These are phyloP conservation scores for Tuber microsphaerosporum DNA, from an alignment of 495 filamentous ascomycete species.

Conservation along the genomic window DNA sequence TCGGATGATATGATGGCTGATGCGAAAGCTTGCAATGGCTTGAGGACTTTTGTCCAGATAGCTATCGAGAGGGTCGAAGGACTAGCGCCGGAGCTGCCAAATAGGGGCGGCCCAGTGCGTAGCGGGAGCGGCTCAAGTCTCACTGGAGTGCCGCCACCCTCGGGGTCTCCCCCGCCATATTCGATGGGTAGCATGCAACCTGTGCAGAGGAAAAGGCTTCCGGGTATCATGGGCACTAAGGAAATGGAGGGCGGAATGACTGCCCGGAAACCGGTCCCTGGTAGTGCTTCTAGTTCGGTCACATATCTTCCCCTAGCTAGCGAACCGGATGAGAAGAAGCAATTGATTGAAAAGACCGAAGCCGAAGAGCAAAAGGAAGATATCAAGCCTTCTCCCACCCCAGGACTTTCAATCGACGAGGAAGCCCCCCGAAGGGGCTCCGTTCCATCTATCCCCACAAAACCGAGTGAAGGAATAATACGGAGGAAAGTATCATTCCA, in stretches of 20 bases:
- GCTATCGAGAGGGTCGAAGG: conserved; percentile 43
- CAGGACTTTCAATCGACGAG: neutral
- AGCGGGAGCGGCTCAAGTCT: conserved; percentile 3
- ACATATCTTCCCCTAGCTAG: neutral
- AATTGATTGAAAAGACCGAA: neutral
- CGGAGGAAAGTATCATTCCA: conserved; percentile 1
- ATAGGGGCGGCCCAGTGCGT: conserved; percentile 4
- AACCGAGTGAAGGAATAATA: neutral
- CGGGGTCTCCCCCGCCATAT: conserved; percentile 27
- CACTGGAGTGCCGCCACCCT: conserved; percentile 7
- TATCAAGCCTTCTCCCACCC: neutral
- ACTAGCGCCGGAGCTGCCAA: conserved; percentile 28
- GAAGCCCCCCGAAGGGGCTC: neutral
- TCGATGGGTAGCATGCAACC: conserved; percentile 7
- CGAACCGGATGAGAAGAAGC: neutral
- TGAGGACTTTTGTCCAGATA: conserved; percentile 45
- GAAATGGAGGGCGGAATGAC: conserved; percentile 12
- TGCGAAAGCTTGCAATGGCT: conserved; percentile 46
- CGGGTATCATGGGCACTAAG: conserved; percentile 10
- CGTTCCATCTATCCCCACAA: neutral
- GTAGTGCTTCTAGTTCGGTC: conserved; percentile 1
- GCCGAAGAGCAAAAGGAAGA: neutral
- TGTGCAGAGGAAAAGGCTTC: conserved; percentile 28
- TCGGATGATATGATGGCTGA: conserved; percentile 48
- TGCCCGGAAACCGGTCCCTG: conserved; percentile 15